A percentile compares a stretch with the other conserved stretches of the same genome.
Evolutionary conservation across 176 grass and related monocot genomes (phyloP).

Genomic region (Saccharum officinarum): DNA sequence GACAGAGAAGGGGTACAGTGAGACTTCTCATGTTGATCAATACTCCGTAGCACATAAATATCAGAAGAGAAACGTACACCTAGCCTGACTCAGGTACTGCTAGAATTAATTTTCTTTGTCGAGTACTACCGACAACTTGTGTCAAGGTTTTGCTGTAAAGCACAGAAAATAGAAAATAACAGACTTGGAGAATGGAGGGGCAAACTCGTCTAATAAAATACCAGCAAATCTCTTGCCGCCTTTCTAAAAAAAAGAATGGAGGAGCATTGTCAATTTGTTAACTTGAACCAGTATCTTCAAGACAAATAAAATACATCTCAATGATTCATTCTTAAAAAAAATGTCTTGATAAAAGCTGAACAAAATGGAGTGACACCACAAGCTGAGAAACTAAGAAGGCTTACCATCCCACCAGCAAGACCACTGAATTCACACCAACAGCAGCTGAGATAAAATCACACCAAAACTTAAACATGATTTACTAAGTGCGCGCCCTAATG

Average conservation of each 20-base stretch:
- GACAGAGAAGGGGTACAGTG: background rate
- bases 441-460: background rate
- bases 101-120: background rate
- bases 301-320: background rate
- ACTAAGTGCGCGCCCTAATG: background rate
- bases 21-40: slow-evolving; percentile 17
- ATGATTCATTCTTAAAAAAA: background rate
- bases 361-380: background rate
- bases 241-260: too few relatives aligned
- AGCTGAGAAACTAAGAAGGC: background rate
- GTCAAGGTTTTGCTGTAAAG: background rate
- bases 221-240: too few relatives aligned
- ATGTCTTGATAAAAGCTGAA: background rate
- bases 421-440: background rate
- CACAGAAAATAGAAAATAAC: background rate
- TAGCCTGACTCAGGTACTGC: background rate
- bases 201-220: too few relatives aligned
- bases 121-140: background rate
- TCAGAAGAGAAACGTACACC: background rate
- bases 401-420: background rate
- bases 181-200: background rate
- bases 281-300: background rate
- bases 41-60: background rate
- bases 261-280: background rate
- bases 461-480: background rate